Evolutionary conservation across 176 grass and related monocot genomes (phyloP).

Genomic region (Triticum timopheevii): DNA sequence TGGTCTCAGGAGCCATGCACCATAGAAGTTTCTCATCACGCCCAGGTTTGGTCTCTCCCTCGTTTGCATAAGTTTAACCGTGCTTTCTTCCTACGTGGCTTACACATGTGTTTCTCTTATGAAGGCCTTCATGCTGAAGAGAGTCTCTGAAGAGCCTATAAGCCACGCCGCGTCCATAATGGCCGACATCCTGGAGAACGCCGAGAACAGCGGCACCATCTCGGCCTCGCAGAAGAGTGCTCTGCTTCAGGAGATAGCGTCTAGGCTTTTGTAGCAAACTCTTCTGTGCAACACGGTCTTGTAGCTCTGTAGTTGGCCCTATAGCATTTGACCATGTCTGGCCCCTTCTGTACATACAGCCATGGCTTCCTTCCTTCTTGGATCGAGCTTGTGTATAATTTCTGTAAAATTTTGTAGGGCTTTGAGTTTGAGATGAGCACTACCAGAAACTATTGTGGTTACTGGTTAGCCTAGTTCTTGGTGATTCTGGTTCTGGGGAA

Average conservation of each 20-base stretch:
- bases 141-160: constrained; percentile 67
- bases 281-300: background rate
- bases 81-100: background rate
- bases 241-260: constrained; percentile 79
- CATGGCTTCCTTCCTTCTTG: background rate
- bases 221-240: constrained; percentile 62
- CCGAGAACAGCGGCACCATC: constrained; percentile 65
- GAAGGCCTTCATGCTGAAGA: constrained; percentile 91
- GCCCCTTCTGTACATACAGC: constrained; percentile 34
- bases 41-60: constrained; percentile 50
- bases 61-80: background rate
- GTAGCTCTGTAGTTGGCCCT: background rate
- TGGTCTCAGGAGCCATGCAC: constrained; percentile 81
- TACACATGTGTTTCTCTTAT: background rate
- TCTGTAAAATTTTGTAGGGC: constrained; percentile 34
- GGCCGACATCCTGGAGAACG: constrained; percentile 77
- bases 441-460: background rate
- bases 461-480: background rate
- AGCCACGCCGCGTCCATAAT: constrained; percentile 67
- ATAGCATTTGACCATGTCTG: background rate
- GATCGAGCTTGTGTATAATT: constrained; percentile 42
- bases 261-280: constrained; percentile 68
- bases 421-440: constrained; percentile 1
- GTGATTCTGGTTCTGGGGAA: background rate
- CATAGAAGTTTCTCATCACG: constrained; percentile 76